Percentiles rank a stretch among this genome's conserved stretches.
Evolutionary conservation across 192 early-diverging fungal species (phyloP).

Genomic region (Chytriomyces sp.): DNA sequence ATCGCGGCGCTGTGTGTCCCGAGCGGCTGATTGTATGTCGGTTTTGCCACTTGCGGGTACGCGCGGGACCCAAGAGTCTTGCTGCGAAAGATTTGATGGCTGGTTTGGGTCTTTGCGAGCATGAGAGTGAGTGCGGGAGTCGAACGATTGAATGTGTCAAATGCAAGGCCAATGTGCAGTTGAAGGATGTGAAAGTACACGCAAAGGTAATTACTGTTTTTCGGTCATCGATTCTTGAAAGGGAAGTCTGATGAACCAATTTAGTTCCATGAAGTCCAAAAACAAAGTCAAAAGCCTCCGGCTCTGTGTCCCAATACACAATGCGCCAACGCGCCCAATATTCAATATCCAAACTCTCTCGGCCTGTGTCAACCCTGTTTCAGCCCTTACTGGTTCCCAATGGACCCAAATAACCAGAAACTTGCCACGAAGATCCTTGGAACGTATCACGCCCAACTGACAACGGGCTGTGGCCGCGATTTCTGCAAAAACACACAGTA

Average conservation of each 20-base stretch:
- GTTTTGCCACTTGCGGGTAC: conserved; percentile 75
- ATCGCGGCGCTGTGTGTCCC: conserved; percentile 69
- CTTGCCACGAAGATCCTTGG: conserved; percentile 70
- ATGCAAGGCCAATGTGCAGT: conserved; percentile 68
- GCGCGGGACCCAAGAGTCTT: conserved; percentile 59
- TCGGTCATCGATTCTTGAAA: too few relatives aligned
- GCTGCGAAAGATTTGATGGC: conserved; percentile 68
- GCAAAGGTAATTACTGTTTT: conserved; percentile 51
- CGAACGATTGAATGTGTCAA: conserved; percentile 81
- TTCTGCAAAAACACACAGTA: conserved; percentile 64
- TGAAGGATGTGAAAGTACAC: conserved; percentile 82
- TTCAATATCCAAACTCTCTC: conserved; percentile 54
- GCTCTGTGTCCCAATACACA: conserved; percentile 72
- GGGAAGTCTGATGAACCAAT: too few relatives aligned
- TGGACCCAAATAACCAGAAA: conserved; percentile 76
- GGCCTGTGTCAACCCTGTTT: conserved; percentile 78
- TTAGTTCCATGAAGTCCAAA: conserved; percentile 41
- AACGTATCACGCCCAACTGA: conserved; percentile 76
- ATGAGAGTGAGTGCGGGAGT: conserved; percentile 85
- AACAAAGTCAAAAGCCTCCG: conserved; percentile 64
- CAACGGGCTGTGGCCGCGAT: conserved; percentile 67
- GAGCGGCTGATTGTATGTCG: conserved; percentile 78
- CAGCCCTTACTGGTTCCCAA: conserved; percentile 76
- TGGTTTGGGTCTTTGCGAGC: conserved; percentile 53
- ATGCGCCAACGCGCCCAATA: conserved; percentile 60